These are phyloP conservation scores for Spathaspora passalidarum DNA, from an alignment of 805 yeast genomes.

Conservation along the genomic window DNA sequence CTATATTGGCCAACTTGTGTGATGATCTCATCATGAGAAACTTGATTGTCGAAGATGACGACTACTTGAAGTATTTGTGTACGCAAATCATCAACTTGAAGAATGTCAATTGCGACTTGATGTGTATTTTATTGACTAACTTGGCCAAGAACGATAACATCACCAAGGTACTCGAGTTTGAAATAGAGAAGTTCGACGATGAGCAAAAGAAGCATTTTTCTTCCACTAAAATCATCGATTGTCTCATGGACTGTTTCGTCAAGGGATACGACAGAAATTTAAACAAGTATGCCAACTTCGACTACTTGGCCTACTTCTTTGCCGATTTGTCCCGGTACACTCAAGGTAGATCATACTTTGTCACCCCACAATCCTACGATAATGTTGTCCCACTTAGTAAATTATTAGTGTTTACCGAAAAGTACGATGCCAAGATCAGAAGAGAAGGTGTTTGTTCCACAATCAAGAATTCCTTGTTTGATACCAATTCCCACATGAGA, in stretches of 20 bases:
- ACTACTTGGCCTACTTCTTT: conserved; percentile 82
- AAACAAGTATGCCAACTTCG: conserved; percentile 71
- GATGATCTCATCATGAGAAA: conserved; percentile 64
- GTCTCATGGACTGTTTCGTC: conserved; percentile 85
- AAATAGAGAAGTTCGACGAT: conserved; percentile 27
- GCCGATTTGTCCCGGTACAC: conserved; percentile 82
- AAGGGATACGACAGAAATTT: conserved; percentile 73
- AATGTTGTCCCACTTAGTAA: conserved; percentile 77
- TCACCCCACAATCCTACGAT: conserved; percentile 70
- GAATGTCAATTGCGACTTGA: conserved; percentile 73
- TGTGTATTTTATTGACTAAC: conserved; percentile 81
- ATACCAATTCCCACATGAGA: conserved; percentile 60
- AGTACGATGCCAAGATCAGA: conserved; percentile 71
- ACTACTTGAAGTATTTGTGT: conserved; percentile 49
- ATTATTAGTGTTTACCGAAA: conserved; percentile 77
- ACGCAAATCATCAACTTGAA: conserved; percentile 50
- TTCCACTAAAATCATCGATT: conserved; percentile 62
- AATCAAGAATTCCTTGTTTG: conserved; percentile 85
- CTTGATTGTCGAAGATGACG: conserved; percentile 61
- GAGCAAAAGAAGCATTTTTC: conserved; percentile 49
- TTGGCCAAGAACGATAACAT: conserved; percentile 75
- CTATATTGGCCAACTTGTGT: conserved; percentile 80
- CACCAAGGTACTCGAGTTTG: conserved; percentile 42
- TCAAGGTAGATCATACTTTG: conserved; percentile 74
- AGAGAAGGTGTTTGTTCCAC: conserved; percentile 93